Conservation (phyloP, 1,284 basidiomycete genomes). For the Inonotus obliquus region DNA sequence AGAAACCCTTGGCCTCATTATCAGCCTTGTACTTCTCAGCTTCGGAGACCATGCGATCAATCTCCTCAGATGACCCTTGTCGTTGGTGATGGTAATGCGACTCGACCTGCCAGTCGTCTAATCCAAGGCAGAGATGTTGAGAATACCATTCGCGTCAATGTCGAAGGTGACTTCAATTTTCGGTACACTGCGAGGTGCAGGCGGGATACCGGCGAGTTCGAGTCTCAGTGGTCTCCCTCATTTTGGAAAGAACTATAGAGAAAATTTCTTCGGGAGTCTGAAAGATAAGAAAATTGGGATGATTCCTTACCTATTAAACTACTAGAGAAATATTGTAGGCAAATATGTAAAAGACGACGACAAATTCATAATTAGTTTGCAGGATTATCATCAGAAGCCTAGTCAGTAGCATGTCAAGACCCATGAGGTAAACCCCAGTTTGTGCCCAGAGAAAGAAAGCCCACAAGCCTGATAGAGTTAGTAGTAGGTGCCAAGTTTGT, state of each 20-base stretch:
- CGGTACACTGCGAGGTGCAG: conserved; percentile 97
- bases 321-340: too few relatives aligned
- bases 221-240: conserved; percentile 99
- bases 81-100: conserved; percentile 96
- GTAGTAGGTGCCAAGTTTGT: too few relatives aligned
- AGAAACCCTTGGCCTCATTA: conserved; percentile 79
- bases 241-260: conserved; percentile 96
- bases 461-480: too few relatives aligned
- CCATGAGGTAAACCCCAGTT: too few relatives aligned
- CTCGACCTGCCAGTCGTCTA: conserved; percentile 98
- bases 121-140: conserved; percentile 95
- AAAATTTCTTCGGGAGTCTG: conserved; percentile 95
- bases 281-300: too few relatives aligned
- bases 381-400: too few relatives aligned
- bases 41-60: conserved; percentile 93
- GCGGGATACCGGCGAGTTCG: conserved; percentile 96
- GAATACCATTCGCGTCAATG: conserved; percentile 96
- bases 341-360: too few relatives aligned
- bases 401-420: too few relatives aligned
- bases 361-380: too few relatives aligned
- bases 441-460: too few relatives aligned
- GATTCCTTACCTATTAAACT: too few relatives aligned
- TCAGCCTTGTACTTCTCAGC: conserved; percentile 93
- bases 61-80: conserved; percentile 99
- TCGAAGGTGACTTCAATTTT: conserved; percentile 99